phyloP scores from a whole-genome alignment of 2,329 filamentous ascomycete species.

The Scytalidium lignicola region DNA sequence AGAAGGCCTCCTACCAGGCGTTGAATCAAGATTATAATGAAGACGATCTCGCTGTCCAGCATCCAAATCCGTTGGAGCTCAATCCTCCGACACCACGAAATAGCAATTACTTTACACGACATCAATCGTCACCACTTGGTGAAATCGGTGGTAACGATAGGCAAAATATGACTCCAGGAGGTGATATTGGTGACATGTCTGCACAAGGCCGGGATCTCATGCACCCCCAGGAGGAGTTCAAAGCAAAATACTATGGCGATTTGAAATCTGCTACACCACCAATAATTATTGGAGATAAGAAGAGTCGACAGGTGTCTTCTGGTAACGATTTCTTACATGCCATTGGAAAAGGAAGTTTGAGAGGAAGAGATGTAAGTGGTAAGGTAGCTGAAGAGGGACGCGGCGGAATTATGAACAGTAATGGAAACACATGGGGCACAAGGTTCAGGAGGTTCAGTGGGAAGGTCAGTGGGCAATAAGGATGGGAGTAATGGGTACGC shows the following conservation, averaged over 20 bases:
- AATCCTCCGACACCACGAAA: conserved; percentile 38
- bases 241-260: conserved; percentile 54
- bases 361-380: conserved; percentile 60
- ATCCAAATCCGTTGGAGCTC: conserved; percentile 49
- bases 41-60: conserved; percentile 24
- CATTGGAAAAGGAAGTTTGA: conserved; percentile 24
- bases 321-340: conserved; percentile 49
- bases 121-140: conserved; percentile 32
- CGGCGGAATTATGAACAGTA: conserved; percentile 11
- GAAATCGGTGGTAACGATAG: conserved; percentile 43
- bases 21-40: conserved; percentile 38
- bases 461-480: conserved; percentile 1
- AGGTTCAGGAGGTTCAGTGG: conserved; percentile 35
- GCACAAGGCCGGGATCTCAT: neutral
- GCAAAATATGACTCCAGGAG: conserved; percentile 36
- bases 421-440: conserved; percentile 18
- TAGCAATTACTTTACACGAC: conserved; percentile 31
- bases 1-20: conserved; percentile 17
- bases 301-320: conserved; percentile 47
- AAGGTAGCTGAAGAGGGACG: conserved; percentile 67
- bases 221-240: conserved; percentile 33
- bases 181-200: conserved; percentile 39
- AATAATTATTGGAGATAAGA: conserved; percentile 39
- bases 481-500: neutral
- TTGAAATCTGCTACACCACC: conserved; percentile 49